These are phyloP conservation scores for Hypoxylon sp. DNA, from an alignment of 2,329 filamentous ascomycete genomes.

Conservation along the genomic window DNA sequence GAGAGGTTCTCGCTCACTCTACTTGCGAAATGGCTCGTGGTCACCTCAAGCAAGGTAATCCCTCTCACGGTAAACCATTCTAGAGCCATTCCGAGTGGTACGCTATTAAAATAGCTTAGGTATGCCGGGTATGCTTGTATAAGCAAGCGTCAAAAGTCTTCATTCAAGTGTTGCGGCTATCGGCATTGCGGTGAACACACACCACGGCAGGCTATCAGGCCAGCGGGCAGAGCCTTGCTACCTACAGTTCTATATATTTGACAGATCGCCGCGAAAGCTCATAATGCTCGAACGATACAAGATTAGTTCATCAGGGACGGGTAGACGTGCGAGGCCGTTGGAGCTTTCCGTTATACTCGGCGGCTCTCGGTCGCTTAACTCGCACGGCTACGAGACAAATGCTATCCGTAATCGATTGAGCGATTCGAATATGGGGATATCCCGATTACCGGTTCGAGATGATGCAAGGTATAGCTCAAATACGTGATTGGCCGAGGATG, in stretches of 20 bases:
- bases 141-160: neutral
- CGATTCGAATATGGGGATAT: constrained; percentile 26
- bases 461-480: constrained; percentile 30
- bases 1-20: no score
- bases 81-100: no score
- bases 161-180: constrained; percentile 25
- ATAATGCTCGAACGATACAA: neutral
- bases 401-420: constrained; percentile 16
- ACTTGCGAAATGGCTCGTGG: no score
- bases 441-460: constrained; percentile 42
- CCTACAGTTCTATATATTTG: no score
- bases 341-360: neutral
- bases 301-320: neutral
- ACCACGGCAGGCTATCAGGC: constrained; percentile 15
- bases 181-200: constrained; percentile 13
- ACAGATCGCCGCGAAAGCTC: neutral
- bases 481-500: constrained; percentile 32
- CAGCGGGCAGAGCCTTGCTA: constrained; percentile 1
- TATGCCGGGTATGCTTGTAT: neutral
- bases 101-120: neutral
- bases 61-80: no score
- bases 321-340: neutral
- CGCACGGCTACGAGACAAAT: constrained; percentile 33
- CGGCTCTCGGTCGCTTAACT: constrained; percentile 38
- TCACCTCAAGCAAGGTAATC: no score